These are phyloP conservation scores for Linnemannia exigua DNA, from an alignment of 192 early-diverging fungal genomes.

Conservation along the genomic window DNA sequence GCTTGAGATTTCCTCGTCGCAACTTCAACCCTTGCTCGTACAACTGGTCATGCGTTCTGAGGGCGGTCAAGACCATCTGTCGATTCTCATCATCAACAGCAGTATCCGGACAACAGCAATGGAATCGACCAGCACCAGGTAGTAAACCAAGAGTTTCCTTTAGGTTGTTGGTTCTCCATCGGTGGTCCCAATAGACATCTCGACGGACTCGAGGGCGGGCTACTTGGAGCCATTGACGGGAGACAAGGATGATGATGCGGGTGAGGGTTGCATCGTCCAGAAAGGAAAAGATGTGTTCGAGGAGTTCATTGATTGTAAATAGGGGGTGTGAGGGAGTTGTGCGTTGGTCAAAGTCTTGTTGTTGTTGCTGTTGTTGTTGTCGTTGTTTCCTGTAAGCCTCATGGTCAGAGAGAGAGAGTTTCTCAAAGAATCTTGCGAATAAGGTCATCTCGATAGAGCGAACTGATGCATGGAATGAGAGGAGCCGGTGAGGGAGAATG, in stretches of 20 bases:
- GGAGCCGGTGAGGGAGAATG: neutral
- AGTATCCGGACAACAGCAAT: neutral
- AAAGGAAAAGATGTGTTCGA: neutral
- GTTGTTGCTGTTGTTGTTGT: too few species aligned
- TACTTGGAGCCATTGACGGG: neutral
- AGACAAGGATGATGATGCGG: neutral
- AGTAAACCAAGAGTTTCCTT: neutral
- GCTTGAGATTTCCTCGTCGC: neutral
- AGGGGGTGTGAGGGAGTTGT: neutral
- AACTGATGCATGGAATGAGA: too few species aligned
- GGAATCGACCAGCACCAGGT: neutral
- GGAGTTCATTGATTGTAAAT: neutral
- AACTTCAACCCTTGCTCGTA: neutral
- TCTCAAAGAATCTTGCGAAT: neutral
- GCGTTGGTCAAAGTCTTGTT: too few species aligned
- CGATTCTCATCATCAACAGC: neutral
- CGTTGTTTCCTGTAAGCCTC: too few species aligned
- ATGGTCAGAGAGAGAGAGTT: neutral
- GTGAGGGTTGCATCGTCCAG: neutral
- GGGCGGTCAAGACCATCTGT: neutral
- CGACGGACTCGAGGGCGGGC: neutral
- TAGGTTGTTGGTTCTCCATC: neutral
- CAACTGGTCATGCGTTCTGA: neutral
- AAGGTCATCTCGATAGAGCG: neutral
- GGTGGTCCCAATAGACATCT: neutral